A percentile compares a stretch with the other conserved stretches of the same genome.
Conservation (phyloP, 1,284 basidiomycete species). For the Pulveroboletus sp. region DNA sequence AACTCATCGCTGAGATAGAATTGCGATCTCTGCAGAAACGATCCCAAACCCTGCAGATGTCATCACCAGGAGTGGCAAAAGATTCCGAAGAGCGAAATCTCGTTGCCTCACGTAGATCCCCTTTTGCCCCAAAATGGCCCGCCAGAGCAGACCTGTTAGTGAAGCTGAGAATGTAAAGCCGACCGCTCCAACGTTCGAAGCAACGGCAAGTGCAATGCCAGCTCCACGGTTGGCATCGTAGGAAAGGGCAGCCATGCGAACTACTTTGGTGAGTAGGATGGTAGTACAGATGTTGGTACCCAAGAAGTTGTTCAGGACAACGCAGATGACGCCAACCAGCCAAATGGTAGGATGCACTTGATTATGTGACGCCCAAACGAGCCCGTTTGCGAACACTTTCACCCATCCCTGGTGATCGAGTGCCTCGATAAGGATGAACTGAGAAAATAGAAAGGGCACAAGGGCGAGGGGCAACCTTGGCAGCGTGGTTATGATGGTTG, state of each 20-base stretch:
- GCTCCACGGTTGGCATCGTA: slow-evolving; percentile 36
- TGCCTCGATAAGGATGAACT: slow-evolving; percentile 92
- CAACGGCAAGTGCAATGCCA: slow-evolving; percentile 67
- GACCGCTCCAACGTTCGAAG: slow-evolving; percentile 90
- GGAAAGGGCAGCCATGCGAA: slow-evolving; percentile 31
- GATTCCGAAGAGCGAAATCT: slow-evolving; percentile 77
- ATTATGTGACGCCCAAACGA: slow-evolving; percentile 46
- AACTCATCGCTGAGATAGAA: slow-evolving; percentile 42
- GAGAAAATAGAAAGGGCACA: slow-evolving; percentile 90
- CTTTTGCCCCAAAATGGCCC: slow-evolving; percentile 77
- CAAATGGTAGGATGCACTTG: slow-evolving; percentile 54
- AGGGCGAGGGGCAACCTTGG: slow-evolving; percentile 78
- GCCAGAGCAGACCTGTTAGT: slow-evolving; percentile 89
- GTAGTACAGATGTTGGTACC: slow-evolving; percentile 97
- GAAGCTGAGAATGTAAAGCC: slow-evolving; percentile 89
- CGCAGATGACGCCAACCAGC: slow-evolving; percentile 59
- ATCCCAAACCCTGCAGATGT: slow-evolving; percentile 51
- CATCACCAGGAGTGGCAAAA: slow-evolving; percentile 56
- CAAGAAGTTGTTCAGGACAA: slow-evolving; percentile 83
- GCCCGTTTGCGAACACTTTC: slow-evolving; percentile 80
- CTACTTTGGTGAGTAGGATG: slow-evolving; percentile 76
- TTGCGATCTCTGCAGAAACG: slow-evolving; percentile 64
- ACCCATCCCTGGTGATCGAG: slow-evolving; percentile 89
- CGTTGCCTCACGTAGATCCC: slow-evolving; percentile 63
- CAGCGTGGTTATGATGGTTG: slow-evolving; percentile 71